phyloP scores from a whole-genome alignment of 495 filamentous ascomycete species.

The Hyphodiscus hymeniophilus region DNA sequence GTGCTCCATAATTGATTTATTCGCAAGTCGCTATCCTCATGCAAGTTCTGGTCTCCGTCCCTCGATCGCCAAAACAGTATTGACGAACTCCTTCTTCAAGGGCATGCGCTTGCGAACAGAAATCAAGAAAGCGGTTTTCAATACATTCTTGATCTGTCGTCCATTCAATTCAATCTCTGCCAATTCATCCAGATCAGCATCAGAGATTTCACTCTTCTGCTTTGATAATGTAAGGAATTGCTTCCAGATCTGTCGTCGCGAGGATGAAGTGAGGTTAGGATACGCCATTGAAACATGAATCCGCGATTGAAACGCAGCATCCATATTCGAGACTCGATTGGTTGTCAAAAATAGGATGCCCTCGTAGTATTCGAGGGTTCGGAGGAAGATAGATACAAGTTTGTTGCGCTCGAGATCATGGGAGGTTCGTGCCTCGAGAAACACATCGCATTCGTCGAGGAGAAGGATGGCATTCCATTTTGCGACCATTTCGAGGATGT shows the following conservation, averaged over 20 bases:
- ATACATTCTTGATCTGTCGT: slow-evolving; percentile 53
- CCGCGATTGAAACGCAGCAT: slow-evolving; percentile 48
- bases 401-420: slow-evolving; percentile 66
- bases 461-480: slow-evolving; percentile 77
- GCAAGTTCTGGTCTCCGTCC: slow-evolving; percentile 2
- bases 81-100: slow-evolving; percentile 6
- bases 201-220: slow-evolving; percentile 49
- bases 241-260: slow-evolving; percentile 74
- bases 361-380: slow-evolving; percentile 57
- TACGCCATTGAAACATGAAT: slow-evolving; percentile 67
- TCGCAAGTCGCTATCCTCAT: no score
- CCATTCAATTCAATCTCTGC: slow-evolving; percentile 71
- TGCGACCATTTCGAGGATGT: slow-evolving; percentile 76
- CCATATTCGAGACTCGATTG: slow-evolving; percentile 70
- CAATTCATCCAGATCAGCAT: slow-evolving; percentile 57
- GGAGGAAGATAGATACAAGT: slow-evolving; percentile 65
- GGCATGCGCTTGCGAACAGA: slow-evolving; percentile 1
- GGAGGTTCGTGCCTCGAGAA: slow-evolving; percentile 60
- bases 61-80: slow-evolving; percentile 10
- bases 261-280: slow-evolving; percentile 59
- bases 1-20: no score
- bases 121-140: slow-evolving; percentile 31
- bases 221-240: slow-evolving; percentile 51
- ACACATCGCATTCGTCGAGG: slow-evolving; percentile 72
- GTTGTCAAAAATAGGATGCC: slow-evolving; percentile 71